These are phyloP conservation scores for Calendula officinalis DNA, from an alignment of 129 eudicot genomes.

Conservation along the genomic window DNA sequence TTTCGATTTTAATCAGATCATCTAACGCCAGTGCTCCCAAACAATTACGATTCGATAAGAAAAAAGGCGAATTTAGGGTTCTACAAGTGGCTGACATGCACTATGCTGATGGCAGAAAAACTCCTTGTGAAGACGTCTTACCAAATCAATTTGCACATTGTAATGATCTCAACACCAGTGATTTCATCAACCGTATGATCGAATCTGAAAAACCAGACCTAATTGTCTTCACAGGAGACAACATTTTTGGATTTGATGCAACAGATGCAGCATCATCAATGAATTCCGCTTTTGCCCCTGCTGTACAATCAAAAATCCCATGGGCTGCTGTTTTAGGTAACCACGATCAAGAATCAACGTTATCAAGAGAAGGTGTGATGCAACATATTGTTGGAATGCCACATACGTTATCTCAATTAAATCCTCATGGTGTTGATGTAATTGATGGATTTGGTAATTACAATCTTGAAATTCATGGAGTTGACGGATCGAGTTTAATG, in stretches of 20 bases:
- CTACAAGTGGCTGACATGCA: conserved; percentile 97
- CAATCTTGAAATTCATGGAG: conserved; percentile 83
- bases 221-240: conserved; percentile 91
- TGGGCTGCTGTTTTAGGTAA: conserved; percentile 99
- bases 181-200: conserved; percentile 60
- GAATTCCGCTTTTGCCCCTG: conserved; percentile 86
- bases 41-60: conserved; percentile 46
- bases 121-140: conserved; percentile 69
- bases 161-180: conserved; percentile 81
- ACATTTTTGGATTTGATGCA: conserved; percentile 75
- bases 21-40: conserved; percentile 1
- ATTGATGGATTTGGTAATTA: conserved; percentile 94
- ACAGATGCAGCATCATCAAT: conserved; percentile 58
- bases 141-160: conserved; percentile 57
- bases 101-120: conserved; percentile 64
- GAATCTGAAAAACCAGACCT: conserved; percentile 77
- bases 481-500: conserved; percentile 37
- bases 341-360: conserved; percentile 85
- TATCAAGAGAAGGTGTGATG: conserved; percentile 80
- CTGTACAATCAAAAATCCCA: conserved; percentile 62
- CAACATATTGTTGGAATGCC: conserved; percentile 68
- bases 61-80: conserved; percentile 64
- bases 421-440: conserved; percentile 45
- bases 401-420: conserved; percentile 56
- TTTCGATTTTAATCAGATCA: not conserved